phyloP scores from a whole-genome alignment of 331 rosid genomes.

The Malus hybrid region DNA sequence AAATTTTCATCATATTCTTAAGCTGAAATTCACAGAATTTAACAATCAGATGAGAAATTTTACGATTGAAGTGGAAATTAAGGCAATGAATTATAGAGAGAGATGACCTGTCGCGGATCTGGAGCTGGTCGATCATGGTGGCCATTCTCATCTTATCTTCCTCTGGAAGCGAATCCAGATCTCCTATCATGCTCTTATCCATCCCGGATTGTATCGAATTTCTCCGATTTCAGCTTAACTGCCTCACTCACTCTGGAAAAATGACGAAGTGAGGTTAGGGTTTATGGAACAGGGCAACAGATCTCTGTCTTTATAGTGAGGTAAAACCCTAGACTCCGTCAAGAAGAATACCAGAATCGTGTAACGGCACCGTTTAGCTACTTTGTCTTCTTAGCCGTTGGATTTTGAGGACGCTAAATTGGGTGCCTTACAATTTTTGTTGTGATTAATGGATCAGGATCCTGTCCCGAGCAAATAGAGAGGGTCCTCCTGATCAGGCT shows the following conservation, averaged over 20 bases:
- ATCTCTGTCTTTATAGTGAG: neutral
- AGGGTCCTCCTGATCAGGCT: too few relatives aligned
- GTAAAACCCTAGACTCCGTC: neutral
- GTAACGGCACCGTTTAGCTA: neutral
- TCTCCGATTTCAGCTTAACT: neutral
- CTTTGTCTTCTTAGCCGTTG: neutral
- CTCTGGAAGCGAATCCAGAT: conserved; percentile 56
- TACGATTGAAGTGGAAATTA: neutral
- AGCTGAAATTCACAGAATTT: neutral
- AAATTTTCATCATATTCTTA: neutral
- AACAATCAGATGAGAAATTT: neutral
- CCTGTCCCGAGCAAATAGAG: neutral
- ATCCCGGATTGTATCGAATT: conserved; percentile 14
- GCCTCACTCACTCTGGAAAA: neutral
- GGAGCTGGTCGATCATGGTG: conserved; percentile 80
- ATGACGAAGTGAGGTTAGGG: neutral
- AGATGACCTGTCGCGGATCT: conserved; percentile 73
- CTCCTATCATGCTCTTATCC: conserved; percentile 85
- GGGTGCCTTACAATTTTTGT: too few relatives aligned
- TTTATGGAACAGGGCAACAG: neutral
- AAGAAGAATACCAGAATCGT: neutral
- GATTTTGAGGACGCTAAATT: neutral
- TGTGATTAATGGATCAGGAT: too few relatives aligned
- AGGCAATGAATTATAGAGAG: neutral
- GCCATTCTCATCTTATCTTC: conserved; percentile 71